phyloP scores from a whole-genome alignment of 768 basidiomycete genomes.

The Cytidiella melzeri region DNA sequence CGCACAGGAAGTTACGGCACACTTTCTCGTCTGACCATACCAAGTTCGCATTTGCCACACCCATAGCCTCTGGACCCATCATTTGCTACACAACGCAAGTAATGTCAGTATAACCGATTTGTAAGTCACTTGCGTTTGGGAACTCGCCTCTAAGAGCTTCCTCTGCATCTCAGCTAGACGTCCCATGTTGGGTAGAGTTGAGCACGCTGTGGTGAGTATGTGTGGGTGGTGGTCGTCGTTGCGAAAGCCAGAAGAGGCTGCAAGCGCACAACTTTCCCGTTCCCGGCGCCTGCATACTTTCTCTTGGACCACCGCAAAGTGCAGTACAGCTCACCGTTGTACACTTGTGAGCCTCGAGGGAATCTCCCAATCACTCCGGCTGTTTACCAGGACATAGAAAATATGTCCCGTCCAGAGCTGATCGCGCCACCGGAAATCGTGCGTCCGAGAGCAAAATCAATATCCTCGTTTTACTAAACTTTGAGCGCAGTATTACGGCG shows the following conservation, averaged over 20 bases:
- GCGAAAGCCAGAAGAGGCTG: neutral
- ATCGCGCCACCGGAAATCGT: slow-evolving; percentile 71
- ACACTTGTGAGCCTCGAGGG: too few species aligned
- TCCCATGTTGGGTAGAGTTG: slow-evolving; percentile 56
- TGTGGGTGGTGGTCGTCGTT: neutral
- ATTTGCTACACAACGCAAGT: slow-evolving; percentile 67
- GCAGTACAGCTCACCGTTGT: too few species aligned
- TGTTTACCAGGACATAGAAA: too few species aligned
- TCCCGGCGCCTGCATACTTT: too few species aligned
- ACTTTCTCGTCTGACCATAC: slow-evolving; percentile 97
- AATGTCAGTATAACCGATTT: slow-evolving; percentile 8
- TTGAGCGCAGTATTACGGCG: slow-evolving; percentile 83
- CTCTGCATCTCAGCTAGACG: slow-evolving; percentile 96
- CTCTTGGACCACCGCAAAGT: too few species aligned
- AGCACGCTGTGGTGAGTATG: too few species aligned
- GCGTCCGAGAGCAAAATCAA: slow-evolving; percentile 22
- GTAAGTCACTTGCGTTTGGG: neutral
- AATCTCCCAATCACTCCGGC: too few species aligned
- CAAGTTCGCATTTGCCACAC: slow-evolving; percentile 86
- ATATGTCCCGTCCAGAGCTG: slow-evolving; percentile 60
- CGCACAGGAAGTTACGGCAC: slow-evolving; percentile 95
- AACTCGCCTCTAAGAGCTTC: slow-evolving; percentile 65
- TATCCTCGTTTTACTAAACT: neutral
- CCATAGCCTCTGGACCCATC: slow-evolving; percentile 99
- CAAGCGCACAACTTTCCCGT: neutral